These are phyloP conservation scores for Bipolaris oryzae DNA, from an alignment of 2,329 filamentous ascomycete species.

Conservation along the genomic window DNA sequence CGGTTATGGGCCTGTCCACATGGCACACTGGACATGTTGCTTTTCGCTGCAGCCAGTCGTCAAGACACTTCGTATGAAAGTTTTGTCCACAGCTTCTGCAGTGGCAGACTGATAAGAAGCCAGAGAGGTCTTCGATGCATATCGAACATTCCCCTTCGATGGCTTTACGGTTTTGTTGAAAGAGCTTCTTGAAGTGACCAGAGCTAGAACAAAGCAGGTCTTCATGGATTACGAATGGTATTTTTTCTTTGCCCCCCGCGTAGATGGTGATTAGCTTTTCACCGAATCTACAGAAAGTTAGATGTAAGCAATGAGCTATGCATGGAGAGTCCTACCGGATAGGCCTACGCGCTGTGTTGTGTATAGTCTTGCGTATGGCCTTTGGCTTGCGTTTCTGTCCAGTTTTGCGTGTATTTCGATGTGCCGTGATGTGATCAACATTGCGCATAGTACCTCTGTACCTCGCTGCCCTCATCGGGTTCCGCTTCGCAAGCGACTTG, in stretches of 20 bases:
- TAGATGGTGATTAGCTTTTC: neutral
- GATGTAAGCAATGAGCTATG: neutral
- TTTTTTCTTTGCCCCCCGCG: neutral
- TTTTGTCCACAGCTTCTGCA: neutral
- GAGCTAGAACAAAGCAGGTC: neutral
- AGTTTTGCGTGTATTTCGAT: neutral
- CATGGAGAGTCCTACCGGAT: neutral
- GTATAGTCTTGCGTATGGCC: neutral
- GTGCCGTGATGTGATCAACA: too few species aligned
- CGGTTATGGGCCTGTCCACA: neutral
- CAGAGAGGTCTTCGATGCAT: neutral
- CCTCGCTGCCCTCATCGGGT: too few species aligned
- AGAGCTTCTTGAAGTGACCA: neutral
- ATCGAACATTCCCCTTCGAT: neutral
- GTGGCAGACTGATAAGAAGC: neutral
- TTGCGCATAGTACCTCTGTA: too few species aligned
- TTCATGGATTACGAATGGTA: neutral
- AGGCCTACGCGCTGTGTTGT: neutral
- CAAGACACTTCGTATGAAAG: neutral
- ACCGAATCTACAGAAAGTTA: neutral
- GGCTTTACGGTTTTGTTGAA: neutral
- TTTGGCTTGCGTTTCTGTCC: neutral
- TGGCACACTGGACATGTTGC: neutral
- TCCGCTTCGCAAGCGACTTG: too few species aligned
- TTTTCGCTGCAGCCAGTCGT: neutral